Conservation (phyloP, 768 basidiomycete genomes). For the Naganishia antarctica region DNA sequence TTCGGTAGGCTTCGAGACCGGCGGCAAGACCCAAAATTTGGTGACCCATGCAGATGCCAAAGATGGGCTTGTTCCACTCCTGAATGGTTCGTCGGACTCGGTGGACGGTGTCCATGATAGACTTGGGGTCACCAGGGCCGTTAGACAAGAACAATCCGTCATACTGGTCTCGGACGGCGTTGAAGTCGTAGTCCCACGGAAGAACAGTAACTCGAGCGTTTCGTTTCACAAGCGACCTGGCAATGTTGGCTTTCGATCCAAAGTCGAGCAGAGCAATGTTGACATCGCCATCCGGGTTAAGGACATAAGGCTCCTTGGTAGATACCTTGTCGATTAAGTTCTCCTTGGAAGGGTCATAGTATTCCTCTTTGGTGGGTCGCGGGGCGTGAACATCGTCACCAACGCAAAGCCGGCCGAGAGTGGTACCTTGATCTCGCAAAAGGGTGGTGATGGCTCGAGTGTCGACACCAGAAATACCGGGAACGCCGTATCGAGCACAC, state of each 20-base stretch:
- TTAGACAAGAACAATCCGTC: slow-evolving; percentile 96
- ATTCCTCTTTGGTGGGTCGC: slow-evolving; percentile 64
- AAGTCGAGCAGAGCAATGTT: slow-evolving; percentile 95
- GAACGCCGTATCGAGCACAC: slow-evolving; percentile 84
- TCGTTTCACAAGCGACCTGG: slow-evolving; percentile 83
- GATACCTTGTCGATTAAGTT: slow-evolving; percentile 94
- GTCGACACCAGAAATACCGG: slow-evolving; percentile 93
- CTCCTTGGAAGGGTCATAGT: slow-evolving; percentile 85
- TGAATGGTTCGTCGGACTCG: slow-evolving; percentile 73
- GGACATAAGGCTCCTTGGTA: slow-evolving; percentile 71
- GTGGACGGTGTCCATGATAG: slow-evolving; percentile 77
- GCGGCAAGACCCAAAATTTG: slow-evolving; percentile 97
- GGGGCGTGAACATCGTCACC: slow-evolving; percentile 65
- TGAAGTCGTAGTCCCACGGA: slow-evolving; percentile 98
- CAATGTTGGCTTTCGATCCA: slow-evolving; percentile 94
- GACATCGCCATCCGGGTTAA: slow-evolving; percentile 81
- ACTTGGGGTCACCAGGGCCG: slow-evolving; percentile 88
- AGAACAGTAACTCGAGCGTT: slow-evolving; percentile 89
- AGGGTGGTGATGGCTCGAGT: slow-evolving; percentile 92
- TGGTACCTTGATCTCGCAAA: slow-evolving; percentile 93
- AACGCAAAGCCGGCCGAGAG: slow-evolving; percentile 81
- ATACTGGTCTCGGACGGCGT: slow-evolving; percentile 76
- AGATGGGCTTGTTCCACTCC: slow-evolving; percentile 90
- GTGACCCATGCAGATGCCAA: slow-evolving; percentile 99
- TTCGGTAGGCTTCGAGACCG: slow-evolving; percentile 90